Conservation (phyloP, 164 flowering plant species). For the Piper betle region DNA sequence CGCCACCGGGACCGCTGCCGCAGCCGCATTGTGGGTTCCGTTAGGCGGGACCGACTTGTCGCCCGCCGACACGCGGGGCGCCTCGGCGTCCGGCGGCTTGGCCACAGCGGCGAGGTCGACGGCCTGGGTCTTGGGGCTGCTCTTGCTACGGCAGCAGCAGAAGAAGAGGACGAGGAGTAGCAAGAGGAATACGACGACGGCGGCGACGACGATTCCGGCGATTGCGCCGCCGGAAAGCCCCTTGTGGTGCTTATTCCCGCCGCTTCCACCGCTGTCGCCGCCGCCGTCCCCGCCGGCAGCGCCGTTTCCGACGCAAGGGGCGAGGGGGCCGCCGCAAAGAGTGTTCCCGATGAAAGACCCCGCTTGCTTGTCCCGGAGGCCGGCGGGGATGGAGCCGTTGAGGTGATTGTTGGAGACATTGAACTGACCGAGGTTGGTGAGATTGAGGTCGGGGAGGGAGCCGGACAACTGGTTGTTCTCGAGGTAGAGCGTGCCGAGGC, state of each 20-base stretch:
- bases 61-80: conserved; percentile 12
- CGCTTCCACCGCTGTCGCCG: neutral
- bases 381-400: conserved; percentile 53
- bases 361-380: conserved; percentile 11
- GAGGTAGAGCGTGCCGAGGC: conserved; percentile 42
- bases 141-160: conserved; percentile 33
- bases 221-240: conserved; percentile 68
- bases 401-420: conserved; percentile 57
- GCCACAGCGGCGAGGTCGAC: conserved; percentile 13
- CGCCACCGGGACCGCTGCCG: conserved; percentile 8
- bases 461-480: conserved; percentile 49
- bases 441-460: conserved; percentile 35
- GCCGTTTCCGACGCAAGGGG: conserved; percentile 17
- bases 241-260: conserved; percentile 8
- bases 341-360: conserved; percentile 43
- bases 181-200: conserved; percentile 28
- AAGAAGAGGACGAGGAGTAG: conserved; percentile 30
- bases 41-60: conserved; percentile 11
- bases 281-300: conserved; percentile 6
- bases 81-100: conserved; percentile 20
- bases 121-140: conserved; percentile 14
- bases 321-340: conserved; percentile 65
- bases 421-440: conserved; percentile 37
- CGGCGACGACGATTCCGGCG: conserved; percentile 67
- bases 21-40: conserved; percentile 7